Base-by-base conservation (phyloP, 2,329 filamentous ascomycete genomes). In the Sclerotinia sclerotiorum region DNA sequence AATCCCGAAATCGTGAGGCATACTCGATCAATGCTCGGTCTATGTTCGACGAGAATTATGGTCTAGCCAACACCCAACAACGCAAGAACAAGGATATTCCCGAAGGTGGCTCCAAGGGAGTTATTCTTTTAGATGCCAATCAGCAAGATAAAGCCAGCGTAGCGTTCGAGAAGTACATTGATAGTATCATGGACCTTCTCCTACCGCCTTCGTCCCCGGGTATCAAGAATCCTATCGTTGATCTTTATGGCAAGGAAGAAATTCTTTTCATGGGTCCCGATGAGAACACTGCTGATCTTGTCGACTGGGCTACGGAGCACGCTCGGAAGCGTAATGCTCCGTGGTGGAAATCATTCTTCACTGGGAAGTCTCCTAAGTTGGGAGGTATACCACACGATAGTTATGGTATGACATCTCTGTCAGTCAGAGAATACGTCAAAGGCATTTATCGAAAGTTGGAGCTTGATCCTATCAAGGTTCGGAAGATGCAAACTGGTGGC, bases 281-380 rank as follows among this genome's bases (percentile, higher is more conserved):
- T 74, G 95, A 99, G 88, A 99, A 99, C 82, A 99, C 95, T 1
- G 95, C 95, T 29, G 93, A 97, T 76, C 85, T 99, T 46, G 95
- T 99, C 64, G 89, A 99, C 81, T 99, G 95, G 95, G 95, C 95
- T n/a, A 99, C 95, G 1, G 90, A 95, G 80, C 95, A 99, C 79
- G 95, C 95, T 70, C 88, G 93, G 65, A 83, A 83, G 70, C 89
- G 95, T 74, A 93, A 93, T 57, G 95, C 95, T 5, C 93, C 93
- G 39, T 99, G 94, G 93, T 99, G 95, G 95, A 99, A 99, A 85
- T 99, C 95, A 0, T 99, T 99, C 87, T 99, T 99, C 85, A 99
- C 95, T 2, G 95, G 95, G 77, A 99, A 99, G 85, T 97, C 93
- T 74, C 95, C 93, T 65, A 95, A 91, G 80, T 86, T 99, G 19